phyloP scores from a whole-genome alignment of 345 rosid species.

The Aquilaria malaccensis region DNA sequence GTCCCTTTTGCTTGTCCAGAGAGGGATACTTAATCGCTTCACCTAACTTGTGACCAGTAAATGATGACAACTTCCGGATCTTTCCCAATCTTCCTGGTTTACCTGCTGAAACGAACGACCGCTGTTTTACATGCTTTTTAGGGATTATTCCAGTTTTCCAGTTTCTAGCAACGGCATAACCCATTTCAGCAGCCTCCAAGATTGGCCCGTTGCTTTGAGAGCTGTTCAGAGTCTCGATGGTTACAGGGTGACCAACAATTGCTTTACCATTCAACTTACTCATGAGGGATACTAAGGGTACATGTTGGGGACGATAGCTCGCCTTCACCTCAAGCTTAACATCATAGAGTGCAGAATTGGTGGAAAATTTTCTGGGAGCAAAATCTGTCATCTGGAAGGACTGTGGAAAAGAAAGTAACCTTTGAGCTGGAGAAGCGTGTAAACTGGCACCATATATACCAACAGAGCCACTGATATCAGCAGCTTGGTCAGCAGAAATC shows the following conservation, averaged over 20 bases:
- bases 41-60: conserved; percentile 46
- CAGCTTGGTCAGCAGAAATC: conserved; percentile 30
- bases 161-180: conserved; percentile 17
- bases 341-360: conserved; percentile 44
- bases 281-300: conserved; percentile 85
- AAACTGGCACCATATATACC: conserved; percentile 9
- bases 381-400: conserved; percentile 27
- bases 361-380: conserved; percentile 25
- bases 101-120: conserved; percentile 1
- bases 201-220: conserved; percentile 23
- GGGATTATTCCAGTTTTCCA: conserved; percentile 25
- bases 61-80: conserved; percentile 72
- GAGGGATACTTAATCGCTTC: conserved; percentile 28
- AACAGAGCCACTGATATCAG: conserved; percentile 10
- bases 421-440: conserved; percentile 23
- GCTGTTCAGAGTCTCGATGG: conserved; percentile 43
- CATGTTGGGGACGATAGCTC: conserved; percentile 54
- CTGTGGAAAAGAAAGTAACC: too few species aligned
- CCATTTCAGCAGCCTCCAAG: conserved; percentile 17
- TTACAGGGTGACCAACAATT: conserved; percentile 77
- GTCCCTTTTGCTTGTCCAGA: conserved; percentile 32
- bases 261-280: conserved; percentile 79
- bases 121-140: conserved; percentile 22
- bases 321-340: conserved; percentile 75
- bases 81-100: conserved; percentile 53